Evolutionary conservation across 2,329 filamentous ascomycete genomes (phyloP).

Genomic region (Xylariaceae sp.): DNA sequence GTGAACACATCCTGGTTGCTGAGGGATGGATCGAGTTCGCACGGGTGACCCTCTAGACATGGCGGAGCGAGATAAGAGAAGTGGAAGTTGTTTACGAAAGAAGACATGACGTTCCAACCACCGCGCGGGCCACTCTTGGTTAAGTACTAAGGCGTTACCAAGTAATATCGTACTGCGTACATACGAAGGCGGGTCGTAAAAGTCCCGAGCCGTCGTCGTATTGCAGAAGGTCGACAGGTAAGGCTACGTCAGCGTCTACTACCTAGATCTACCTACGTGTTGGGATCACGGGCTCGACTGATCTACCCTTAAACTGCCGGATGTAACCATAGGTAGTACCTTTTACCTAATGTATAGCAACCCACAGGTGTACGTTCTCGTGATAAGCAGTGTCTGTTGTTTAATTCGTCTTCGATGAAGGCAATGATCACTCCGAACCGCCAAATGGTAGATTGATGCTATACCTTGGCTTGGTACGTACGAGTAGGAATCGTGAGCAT

Average conservation of each 20-base stretch:
- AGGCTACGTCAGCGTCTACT: background rate
- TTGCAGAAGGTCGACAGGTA: conserved; percentile 6
- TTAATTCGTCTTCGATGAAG: background rate
- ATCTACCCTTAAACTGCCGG: conserved; percentile 9
- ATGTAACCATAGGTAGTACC: conserved; percentile 7
- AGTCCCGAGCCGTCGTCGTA: conserved; percentile 18
- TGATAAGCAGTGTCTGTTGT: background rate
- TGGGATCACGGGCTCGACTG: background rate
- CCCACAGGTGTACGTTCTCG: background rate
- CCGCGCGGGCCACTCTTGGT: background rate
- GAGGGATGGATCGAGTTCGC: background rate
- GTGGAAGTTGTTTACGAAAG: background rate
- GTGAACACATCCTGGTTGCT: background rate
- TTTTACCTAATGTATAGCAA: background rate
- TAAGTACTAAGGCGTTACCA: background rate
- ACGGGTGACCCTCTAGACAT: background rate
- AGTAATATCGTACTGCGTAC: background rate
- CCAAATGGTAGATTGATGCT: background rate
- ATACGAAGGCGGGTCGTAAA: background rate
- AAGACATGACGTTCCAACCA: background rate
- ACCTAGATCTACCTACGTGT: background rate
- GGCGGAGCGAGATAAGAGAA: background rate
- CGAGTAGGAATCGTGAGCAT: too few species aligned
- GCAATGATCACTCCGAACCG: background rate
- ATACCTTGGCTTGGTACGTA: too few species aligned